A percentile compares a stretch with the other conserved stretches of the same genome.
These are phyloP conservation scores for Conticribra guillardii DNA, from an alignment of 108 stramenopile genomes.

Conservation along the genomic window DNA sequence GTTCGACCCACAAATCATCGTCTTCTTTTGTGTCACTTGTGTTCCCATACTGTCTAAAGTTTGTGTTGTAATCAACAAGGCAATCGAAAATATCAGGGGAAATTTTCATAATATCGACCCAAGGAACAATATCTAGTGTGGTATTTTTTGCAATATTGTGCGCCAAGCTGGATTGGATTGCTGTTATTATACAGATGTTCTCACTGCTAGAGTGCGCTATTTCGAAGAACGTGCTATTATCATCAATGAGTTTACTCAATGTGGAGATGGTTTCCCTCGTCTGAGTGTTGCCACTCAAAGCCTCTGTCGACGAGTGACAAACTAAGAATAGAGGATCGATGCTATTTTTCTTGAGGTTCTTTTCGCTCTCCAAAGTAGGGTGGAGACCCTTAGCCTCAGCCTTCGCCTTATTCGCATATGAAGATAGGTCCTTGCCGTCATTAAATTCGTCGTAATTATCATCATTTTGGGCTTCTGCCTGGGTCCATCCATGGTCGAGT, in stretches of 20 bases:
- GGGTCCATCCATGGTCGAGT: background rate
- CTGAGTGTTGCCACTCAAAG: background rate
- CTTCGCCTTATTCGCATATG: background rate
- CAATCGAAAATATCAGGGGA: background rate
- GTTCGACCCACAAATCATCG: too few relatives aligned
- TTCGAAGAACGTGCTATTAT: slow-evolving; percentile 1
- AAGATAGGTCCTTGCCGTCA: background rate
- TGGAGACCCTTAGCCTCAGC: background rate
- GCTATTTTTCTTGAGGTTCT: background rate
- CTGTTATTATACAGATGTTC: slow-evolving; percentile 2
- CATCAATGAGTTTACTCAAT: background rate
- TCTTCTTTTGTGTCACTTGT: background rate
- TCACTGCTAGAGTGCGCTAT: slow-evolving; percentile 6
- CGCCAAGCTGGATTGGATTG: background rate
- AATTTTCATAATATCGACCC: slow-evolving; percentile 19
- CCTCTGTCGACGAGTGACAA: slow-evolving; percentile 1
- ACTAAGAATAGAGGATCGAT: background rate
- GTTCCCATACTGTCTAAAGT: background rate
- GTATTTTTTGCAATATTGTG: background rate
- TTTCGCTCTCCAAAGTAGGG: background rate
- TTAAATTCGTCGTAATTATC: background rate
- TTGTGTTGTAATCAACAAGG: background rate
- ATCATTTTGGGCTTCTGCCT: background rate
- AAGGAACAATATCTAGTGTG: slow-evolving; percentile 9
- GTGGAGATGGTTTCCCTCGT: background rate